Evolutionary conservation across 345 rosid genomes (phyloP), one percentile per base, ranked within the genome.

Genomic region (Sapria himalayana): DNA sequence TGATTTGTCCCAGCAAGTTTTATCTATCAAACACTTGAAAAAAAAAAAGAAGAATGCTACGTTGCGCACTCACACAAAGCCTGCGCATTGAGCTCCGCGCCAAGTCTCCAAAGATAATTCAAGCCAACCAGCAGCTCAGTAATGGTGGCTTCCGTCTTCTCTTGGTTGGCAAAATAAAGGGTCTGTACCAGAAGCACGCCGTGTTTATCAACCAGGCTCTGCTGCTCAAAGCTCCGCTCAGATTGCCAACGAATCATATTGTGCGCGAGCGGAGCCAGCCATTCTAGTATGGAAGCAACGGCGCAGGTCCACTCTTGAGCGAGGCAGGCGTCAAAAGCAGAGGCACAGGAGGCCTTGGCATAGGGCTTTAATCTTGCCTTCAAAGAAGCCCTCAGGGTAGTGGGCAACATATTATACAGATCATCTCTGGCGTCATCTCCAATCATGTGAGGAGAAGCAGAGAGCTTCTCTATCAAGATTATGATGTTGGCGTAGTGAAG

Each of bases 181-280:
- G 98, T 89, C 52, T 89, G 98, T 25, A 73, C 86, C 18, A 89
- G 70, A 56, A 76, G 91, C 50, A 82, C 69, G 24, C 82, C 79
- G 12, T 85, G 74, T 65, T 81, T 69, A 4, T 91, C 76, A 39
- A 74, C 75, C 41, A 79, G 68, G 55, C 62, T 89, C 54, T 89
- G 98, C 51, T 82, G 85, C 69, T 89, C 98, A 18, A 60, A 79
- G 52, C 93, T 89, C 46, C 94, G 58, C 61, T 82, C 98, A 0
- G 94, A 72, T 45, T 89, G 98, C 98, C 98, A 89, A 48, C 84
- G 52, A 42, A 84, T 77, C 95, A 89, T 89, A 66, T 66, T 82
- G 60, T 89, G 93, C 50, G 99, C 99, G 34, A 89, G 78, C 12
- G 99, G 99, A 24, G 81, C 79, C 57, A 89, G 45, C 99, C 99